phyloP scores from a whole-genome alignment of 805 yeast species.

The Priceomyces fermenticarens region DNA sequence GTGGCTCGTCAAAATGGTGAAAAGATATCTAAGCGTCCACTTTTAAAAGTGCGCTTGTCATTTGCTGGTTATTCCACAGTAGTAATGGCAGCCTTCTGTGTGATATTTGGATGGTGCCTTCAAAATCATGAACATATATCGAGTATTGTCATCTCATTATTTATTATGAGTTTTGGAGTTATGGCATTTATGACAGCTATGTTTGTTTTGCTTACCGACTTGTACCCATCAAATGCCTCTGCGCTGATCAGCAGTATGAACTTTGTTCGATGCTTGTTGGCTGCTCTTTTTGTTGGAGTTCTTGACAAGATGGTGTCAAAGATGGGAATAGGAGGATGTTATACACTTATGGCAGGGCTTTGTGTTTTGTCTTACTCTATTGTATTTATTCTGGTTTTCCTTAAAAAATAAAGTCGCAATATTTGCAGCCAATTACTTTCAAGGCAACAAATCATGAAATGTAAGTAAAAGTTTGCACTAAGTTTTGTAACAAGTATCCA shows the following conservation, averaged over 20 bases:
- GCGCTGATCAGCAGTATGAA: constrained; percentile 71
- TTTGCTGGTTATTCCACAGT: neutral
- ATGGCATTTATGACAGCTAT: constrained; percentile 54
- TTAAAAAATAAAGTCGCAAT: no score
- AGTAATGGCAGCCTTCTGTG: constrained; percentile 29
- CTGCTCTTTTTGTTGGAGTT: constrained; percentile 68
- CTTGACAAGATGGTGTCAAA: constrained; percentile 52
- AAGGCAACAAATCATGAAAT: no score
- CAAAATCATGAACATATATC: constrained; percentile 44
- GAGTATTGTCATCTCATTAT: constrained; percentile 52
- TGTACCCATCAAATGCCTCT: constrained; percentile 65
- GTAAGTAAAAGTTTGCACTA: no score
- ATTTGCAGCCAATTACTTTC: no score
- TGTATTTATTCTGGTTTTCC: no score
- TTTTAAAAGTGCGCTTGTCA: neutral
- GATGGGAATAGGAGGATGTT: constrained; percentile 72
- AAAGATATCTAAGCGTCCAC: neutral
- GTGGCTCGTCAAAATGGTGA: neutral
- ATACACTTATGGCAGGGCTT: constrained; percentile 59
- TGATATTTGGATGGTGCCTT: constrained; percentile 73
- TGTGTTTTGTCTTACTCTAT: constrained; percentile 12
- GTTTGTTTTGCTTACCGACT: constrained; percentile 65
- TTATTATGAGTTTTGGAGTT: constrained; percentile 51
- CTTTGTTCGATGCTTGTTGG: constrained; percentile 61
- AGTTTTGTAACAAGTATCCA: no score